These are phyloP conservation scores for Podospora conica DNA, from an alignment of 495 filamentous ascomycete species.

Conservation along the genomic window DNA sequence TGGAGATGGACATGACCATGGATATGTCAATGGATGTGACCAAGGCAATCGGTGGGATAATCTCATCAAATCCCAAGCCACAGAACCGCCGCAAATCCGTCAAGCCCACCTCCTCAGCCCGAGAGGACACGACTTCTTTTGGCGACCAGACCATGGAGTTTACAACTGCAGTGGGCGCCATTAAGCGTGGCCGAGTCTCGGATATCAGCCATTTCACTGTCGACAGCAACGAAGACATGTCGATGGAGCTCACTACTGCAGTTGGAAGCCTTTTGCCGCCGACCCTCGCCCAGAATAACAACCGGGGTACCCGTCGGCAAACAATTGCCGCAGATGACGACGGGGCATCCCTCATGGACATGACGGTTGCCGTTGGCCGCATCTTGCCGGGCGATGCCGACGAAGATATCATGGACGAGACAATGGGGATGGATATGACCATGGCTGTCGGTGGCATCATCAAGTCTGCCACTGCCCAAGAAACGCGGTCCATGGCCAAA, in stretches of 20 bases:
- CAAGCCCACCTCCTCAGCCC: conserved; percentile 16
- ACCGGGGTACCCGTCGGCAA: conserved; percentile 21
- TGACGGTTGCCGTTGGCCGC: conserved; percentile 65
- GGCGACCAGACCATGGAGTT: conserved; percentile 73
- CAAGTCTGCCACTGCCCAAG: conserved; percentile 21
- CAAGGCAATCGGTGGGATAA: conserved; percentile 72
- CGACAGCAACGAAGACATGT: conserved; percentile 59
- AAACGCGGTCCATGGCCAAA: conserved; percentile 46
- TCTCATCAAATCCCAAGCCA: conserved; percentile 40
- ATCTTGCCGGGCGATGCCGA: conserved; percentile 50
- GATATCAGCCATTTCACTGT: conserved; percentile 25
- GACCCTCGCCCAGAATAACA: conserved; percentile 25
- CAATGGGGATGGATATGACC: conserved; percentile 56
- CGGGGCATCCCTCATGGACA: conserved; percentile 52
- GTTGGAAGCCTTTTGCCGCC: conserved; percentile 57
- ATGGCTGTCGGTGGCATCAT: conserved; percentile 53
- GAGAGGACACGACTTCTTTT: conserved; percentile 12
- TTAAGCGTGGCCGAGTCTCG: conserved; percentile 28
- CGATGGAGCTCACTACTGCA: conserved; percentile 75
- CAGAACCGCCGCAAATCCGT: conserved; percentile 21
- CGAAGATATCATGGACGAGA: conserved; percentile 47
- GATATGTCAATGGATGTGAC: conserved; percentile 87
- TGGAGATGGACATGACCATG: conserved; percentile 77
- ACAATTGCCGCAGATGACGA: conserved; percentile 24
- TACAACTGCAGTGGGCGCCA: conserved; percentile 67